Evolutionary conservation across 345 rosid genomes (phyloP), one percentile per base, ranked within the genome.

Genomic region (Mallotus nudiflorus): DNA sequence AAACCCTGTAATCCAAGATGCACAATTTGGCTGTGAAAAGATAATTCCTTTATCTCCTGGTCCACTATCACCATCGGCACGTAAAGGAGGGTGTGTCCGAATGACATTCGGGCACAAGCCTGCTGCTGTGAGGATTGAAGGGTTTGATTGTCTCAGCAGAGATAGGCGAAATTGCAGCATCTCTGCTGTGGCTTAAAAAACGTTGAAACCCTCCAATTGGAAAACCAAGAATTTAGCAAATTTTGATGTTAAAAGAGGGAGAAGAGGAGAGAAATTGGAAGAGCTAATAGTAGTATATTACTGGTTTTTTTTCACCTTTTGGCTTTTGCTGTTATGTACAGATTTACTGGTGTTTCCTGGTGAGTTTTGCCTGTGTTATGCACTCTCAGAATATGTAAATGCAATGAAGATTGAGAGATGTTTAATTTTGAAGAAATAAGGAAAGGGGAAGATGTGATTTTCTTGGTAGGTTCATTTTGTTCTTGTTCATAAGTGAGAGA

Each of bases 61-160:
- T 4, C 82, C 85, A 4, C 67, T 74, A 25, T 78, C 86, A 8
- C 69, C 97, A 5, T 73, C 68, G 0, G 67, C 64, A 24, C 66
- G 78, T 27, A 57, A 62, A 54, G 81, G 73, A 19, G 84, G 91
- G 12, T 84, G 91, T 72, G 88, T 83, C 51, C 81, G 92, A 66
- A 72, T 67, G 81, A 88, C 86, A 60, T 83, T 73, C 8, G 91
- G 87, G 76, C 73, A 84, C 51, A 80, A 70, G 52, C 93, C 91
- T 12, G 86, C 88, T 13, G 84, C 88, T 6, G 90, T 89, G 49
- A 88, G 96, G 73, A 82, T 91, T 46, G 97, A 91, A 84, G 97
- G 97, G 46, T 91, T 91, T 46, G 88, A 89, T 74, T 87, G 92
- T 70, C 85, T 84, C 20, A 78, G 73, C 82, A 61, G 88, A 71